Evolutionary conservation across 805 yeast genomes (phyloP).

Genomic region (Pichia thaimueangensis): DNA sequence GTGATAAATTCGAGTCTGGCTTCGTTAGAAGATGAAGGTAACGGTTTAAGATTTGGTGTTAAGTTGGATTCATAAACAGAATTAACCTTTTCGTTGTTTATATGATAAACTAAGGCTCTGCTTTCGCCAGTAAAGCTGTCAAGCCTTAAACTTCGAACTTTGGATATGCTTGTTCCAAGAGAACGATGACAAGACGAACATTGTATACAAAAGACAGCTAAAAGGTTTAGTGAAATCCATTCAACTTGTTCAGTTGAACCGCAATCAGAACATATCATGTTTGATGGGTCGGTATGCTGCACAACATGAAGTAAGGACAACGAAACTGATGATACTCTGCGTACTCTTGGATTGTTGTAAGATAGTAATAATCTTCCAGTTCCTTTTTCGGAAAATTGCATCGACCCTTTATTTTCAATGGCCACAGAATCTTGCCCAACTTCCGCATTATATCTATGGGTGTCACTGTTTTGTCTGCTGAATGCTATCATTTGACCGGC

Average conservation of each 20-base stretch:
- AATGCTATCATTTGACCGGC: conserved; percentile 37
- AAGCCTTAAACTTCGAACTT: conserved; percentile 68
- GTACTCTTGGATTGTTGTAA: conserved; percentile 11
- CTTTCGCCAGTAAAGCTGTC: conserved; percentile 64
- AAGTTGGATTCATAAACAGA: conserved; percentile 49
- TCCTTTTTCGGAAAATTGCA: not conserved
- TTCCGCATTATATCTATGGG: not conserved
- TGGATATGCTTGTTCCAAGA: conserved; percentile 75
- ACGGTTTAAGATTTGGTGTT: conserved; percentile 22
- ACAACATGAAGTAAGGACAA: conserved; percentile 33
- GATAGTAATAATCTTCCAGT: not conserved
- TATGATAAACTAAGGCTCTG: conserved; percentile 42
- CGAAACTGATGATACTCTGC: conserved; percentile 32
- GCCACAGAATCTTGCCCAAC: not conserved
- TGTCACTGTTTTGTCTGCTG: conserved; percentile 7
- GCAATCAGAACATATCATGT: conserved; percentile 75
- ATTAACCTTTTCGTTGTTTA: conserved; percentile 53
- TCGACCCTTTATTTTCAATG: not conserved
- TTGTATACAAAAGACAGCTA: conserved; percentile 70
- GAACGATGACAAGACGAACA: conserved; percentile 89
- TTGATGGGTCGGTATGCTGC: conserved; percentile 43
- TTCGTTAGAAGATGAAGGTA: conserved; percentile 33
- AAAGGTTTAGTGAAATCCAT: conserved; percentile 77
- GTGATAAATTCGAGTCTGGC: conserved; percentile 54
- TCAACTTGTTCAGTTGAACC: conserved; percentile 59